Conservation (phyloP, 1,284 basidiomycete genomes). For the Papiliotrema terrestris region DNA sequence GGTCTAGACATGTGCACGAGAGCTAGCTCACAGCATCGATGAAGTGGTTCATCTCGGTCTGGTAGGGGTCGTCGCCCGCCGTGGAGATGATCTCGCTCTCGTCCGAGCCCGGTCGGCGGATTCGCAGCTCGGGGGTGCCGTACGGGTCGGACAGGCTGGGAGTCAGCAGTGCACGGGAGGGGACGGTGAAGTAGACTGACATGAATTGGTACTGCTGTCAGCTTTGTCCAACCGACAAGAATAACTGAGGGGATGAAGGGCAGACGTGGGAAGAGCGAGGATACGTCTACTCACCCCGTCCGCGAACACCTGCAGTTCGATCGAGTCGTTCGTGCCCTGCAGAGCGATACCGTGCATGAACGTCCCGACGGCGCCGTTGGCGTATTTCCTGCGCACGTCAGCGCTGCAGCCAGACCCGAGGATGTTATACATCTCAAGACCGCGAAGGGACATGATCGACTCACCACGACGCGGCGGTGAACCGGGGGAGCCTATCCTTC, state of each 20-base stretch:
- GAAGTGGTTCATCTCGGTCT: slow-evolving; percentile 48
- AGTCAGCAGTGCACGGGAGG: neutral
- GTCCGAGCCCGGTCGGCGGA: slow-evolving; percentile 44
- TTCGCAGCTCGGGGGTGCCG: slow-evolving; percentile 41
- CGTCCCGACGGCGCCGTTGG: slow-evolving; percentile 39
- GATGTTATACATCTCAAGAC: too few species aligned
- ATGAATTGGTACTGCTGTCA: slow-evolving; percentile 34
- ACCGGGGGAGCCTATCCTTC: slow-evolving; percentile 46
- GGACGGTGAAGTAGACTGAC: slow-evolving; percentile 9
- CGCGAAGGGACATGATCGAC: slow-evolving; percentile 20
- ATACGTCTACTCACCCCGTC: slow-evolving; percentile 38
- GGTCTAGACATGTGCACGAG: slow-evolving; percentile 36
- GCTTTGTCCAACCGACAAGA: neutral
- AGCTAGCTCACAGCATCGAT: slow-evolving; percentile 51
- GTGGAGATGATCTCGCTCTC: slow-evolving; percentile 25
- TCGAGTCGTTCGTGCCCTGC: slow-evolving; percentile 37
- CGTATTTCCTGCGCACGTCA: slow-evolving; percentile 37
- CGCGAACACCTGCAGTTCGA: slow-evolving; percentile 45
- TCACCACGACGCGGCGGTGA: slow-evolving; percentile 49
- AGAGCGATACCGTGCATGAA: slow-evolving; percentile 41
- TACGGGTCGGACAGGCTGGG: slow-evolving; percentile 47
- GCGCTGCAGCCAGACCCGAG: neutral
- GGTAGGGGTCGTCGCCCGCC: slow-evolving; percentile 48
- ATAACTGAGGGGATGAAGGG: neutral
- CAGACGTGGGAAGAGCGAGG: neutral